Evolutionary conservation across 208 protist species (phyloP), one percentile per base, ranked within the genome.

Genomic region (Acanthamoeba lenticulata): DNA sequence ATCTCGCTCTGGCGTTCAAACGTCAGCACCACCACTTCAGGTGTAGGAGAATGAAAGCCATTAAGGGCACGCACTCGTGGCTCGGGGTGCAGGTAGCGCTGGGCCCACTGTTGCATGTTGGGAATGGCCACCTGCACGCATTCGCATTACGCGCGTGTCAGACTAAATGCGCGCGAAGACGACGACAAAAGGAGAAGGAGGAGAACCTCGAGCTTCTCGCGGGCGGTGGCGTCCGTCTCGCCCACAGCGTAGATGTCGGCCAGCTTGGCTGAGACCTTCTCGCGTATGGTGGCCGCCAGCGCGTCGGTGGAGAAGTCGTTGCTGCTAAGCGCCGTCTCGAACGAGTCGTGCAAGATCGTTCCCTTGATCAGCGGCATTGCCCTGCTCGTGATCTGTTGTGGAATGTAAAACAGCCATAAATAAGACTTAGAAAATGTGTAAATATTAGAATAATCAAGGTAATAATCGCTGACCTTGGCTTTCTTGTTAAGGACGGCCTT

Each of bases 101-200:
- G 29, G 15, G 55, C 89, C 89, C 89, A 93, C n/a, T 93, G 47
- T 52, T 93, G 89, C 89, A 93, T 93, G 21, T 93, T 93, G 49
- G 65, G 89, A 32, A 93, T 93, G 1, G 40, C 40, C 19, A 24
- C 24, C 67, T 79, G 29, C 13, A 91, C 62, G 47, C 47, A 52
- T 15, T 52, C 9, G 15, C 9, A 19, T 52, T 52, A 52, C 9
- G 47, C 29, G 9, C 60, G 60, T 29, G 6, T 36, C 9, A 7
- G 13, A 69, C 27, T 69, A 47, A 45, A 47, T 6, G 11, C 72
- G n/a, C 36, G 2, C 19, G 27, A 17, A 19, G 27, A 29, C 52
- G 52, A 24, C 52, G 52, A 27, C 19, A n/a, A 15, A n/a, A 11
- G 27, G 24, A 19, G 24, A 32, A 9, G n/a, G 15, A n/a, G 27